Evolutionary conservation across 495 filamentous ascomycete species (phyloP).

Genomic region (Penicillium canescens): DNA sequence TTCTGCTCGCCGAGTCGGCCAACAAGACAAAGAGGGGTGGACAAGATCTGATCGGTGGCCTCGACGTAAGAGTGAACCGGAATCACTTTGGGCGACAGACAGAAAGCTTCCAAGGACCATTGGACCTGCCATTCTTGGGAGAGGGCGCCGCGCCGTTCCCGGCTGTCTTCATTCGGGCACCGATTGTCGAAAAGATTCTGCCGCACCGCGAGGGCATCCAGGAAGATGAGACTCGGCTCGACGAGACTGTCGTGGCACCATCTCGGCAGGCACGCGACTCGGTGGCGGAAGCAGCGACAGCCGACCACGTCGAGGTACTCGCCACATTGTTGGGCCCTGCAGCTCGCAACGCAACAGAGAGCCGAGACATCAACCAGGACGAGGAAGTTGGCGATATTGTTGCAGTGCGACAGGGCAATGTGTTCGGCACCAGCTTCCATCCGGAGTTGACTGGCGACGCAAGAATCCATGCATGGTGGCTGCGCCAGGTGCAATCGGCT

Average conservation of each 20-base stretch:
- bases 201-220: slow-evolving; percentile 53
- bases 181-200: slow-evolving; percentile 85
- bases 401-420: slow-evolving; percentile 88
- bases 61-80: slow-evolving; percentile 88
- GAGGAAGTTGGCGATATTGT: slow-evolving; percentile 76
- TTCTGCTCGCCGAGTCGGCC: slow-evolving; percentile 85
- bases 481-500: slow-evolving; percentile 63
- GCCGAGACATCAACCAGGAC: slow-evolving; percentile 37
- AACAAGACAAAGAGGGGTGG: slow-evolving; percentile 87
- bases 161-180: slow-evolving; percentile 91
- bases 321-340: slow-evolving; percentile 51
- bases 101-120: slow-evolving; percentile 83
- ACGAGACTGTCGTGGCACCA: slow-evolving; percentile 69
- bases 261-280: slow-evolving; percentile 49
- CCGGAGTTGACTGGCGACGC: slow-evolving; percentile 89
- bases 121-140: slow-evolving; percentile 73
- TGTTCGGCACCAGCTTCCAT: slow-evolving; percentile 96
- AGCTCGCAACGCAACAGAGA: slow-evolving; percentile 38
- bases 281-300: slow-evolving; percentile 39
- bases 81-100: slow-evolving; percentile 95
- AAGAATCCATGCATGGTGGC: slow-evolving; percentile 94
- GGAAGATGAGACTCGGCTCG: slow-evolving; percentile 45
- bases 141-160: slow-evolving; percentile 59
- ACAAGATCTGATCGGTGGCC: slow-evolving; percentile 89
- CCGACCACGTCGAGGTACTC: slow-evolving; percentile 49